A percentile compares a stretch with the other conserved stretches of the same genome.
Evolutionary conservation across 495 filamentous ascomycete species (phyloP).

Genomic region (Usnea hakonensis): DNA sequence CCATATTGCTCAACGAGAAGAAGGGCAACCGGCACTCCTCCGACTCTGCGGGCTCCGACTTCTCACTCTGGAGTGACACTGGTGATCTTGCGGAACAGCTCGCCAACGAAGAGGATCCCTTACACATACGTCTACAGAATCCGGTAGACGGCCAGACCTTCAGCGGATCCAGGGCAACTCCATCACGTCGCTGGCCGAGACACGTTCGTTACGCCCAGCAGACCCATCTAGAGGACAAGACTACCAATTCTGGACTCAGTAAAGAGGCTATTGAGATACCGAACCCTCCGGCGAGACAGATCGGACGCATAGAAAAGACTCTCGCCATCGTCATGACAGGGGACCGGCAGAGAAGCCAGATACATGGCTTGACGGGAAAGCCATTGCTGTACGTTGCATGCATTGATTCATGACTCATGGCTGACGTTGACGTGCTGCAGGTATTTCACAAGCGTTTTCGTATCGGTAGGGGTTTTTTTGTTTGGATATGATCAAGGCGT

Average conservation of each 20-base stretch:
- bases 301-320: slow-evolving; percentile 56
- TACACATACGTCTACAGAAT: slow-evolving; percentile 55
- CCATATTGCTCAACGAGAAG: slow-evolving; percentile 40
- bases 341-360: slow-evolving; percentile 52
- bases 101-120: slow-evolving; percentile 69
- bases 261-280: slow-evolving; percentile 84
- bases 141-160: slow-evolving; percentile 53
- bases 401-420: background rate
- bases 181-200: slow-evolving; percentile 34
- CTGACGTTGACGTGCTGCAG: slow-evolving; percentile 42
- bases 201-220: slow-evolving; percentile 44
- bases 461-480: slow-evolving; percentile 93
- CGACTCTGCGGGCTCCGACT: slow-evolving; percentile 60
- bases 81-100: slow-evolving; percentile 90
- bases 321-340: slow-evolving; percentile 81
- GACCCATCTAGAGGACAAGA: slow-evolving; percentile 32
- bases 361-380: slow-evolving; percentile 91
- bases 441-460: slow-evolving; percentile 97
- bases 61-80: slow-evolving; percentile 83
- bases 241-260: slow-evolving; percentile 47
- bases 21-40: slow-evolving; percentile 43
- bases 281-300: slow-evolving; percentile 50
- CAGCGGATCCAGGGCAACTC: slow-evolving; percentile 33
- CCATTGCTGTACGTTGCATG: slow-evolving; percentile 66
- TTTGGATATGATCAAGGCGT: slow-evolving; percentile 99